Evolutionary conservation across 805 yeast genomes (phyloP).

Genomic region (Lipomyces yamadae): DNA sequence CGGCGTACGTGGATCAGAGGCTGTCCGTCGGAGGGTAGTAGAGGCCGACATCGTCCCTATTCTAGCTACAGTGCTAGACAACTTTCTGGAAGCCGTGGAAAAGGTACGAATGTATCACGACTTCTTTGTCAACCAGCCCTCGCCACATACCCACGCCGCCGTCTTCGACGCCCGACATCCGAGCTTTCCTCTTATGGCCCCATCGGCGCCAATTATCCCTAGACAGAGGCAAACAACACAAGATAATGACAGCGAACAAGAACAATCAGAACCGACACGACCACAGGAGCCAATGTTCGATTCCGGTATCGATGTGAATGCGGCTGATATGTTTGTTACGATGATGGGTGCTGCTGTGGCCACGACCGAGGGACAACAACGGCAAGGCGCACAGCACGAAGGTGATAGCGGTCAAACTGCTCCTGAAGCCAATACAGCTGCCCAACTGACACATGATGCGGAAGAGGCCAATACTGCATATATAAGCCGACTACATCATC

Average conservation of each 20-base stretch:
- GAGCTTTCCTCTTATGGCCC: not conserved
- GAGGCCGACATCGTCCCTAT: slow-evolving; percentile 91
- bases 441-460: slow-evolving; percentile 4
- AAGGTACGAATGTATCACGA: slow-evolving; percentile 34
- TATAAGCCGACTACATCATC: slow-evolving; percentile 20
- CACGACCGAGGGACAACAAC: slow-evolving; percentile 3
- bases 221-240: not conserved
- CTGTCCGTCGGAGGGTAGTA: slow-evolving; percentile 81
- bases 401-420: not conserved
- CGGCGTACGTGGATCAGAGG: slow-evolving; percentile 92
- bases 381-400: not conserved
- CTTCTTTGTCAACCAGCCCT: slow-evolving; percentile 6
- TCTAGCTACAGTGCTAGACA: slow-evolving; percentile 88
- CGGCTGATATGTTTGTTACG: slow-evolving; percentile 27
- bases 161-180: not conserved
- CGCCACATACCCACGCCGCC: not conserved
- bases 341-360: slow-evolving; percentile 21
- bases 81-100: slow-evolving; percentile 57
- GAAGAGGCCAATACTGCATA: slow-evolving; percentile 13
- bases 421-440: not conserved
- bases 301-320: slow-evolving; percentile 22
- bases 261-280: not conserved
- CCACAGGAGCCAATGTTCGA: slow-evolving; percentile 20
- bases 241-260: not conserved
- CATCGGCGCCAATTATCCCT: not conserved